Evolutionary conservation across 768 basidiomycete species (phyloP).

Genomic region (Calvatia gigantea): DNA sequence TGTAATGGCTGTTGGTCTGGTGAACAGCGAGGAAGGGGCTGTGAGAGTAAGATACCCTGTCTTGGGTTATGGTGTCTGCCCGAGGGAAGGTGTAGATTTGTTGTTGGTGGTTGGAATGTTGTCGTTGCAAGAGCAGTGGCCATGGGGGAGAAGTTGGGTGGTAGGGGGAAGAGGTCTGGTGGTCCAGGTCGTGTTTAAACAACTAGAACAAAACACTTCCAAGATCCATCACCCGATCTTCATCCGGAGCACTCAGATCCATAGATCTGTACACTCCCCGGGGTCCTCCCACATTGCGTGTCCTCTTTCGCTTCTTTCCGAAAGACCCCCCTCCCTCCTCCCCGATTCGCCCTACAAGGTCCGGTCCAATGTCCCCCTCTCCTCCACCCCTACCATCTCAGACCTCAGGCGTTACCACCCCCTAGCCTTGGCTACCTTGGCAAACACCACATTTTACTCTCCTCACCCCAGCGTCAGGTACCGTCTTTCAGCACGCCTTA

Average conservation of each 20-base stretch:
- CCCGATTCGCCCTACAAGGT: background rate
- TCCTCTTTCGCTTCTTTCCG: slow-evolving; percentile 8
- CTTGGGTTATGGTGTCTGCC: slow-evolving; percentile 5
- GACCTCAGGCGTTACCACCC: background rate
- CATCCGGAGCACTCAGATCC: slow-evolving; percentile 11
- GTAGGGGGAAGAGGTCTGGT: background rate
- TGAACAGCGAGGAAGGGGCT: slow-evolving; percentile 9
- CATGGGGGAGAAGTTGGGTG: slow-evolving; percentile 14
- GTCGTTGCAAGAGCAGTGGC: slow-evolving; percentile 10
- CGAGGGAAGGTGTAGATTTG: background rate
- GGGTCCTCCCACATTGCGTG: slow-evolving; percentile 8
- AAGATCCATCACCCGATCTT: slow-evolving; percentile 11
- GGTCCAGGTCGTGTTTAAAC: slow-evolving; percentile 10
- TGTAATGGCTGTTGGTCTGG: slow-evolving; percentile 5
- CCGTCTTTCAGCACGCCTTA: background rate
- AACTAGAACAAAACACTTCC: background rate
- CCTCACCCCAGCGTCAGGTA: background rate
- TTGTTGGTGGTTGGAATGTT: too few species aligned
- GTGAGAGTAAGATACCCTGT: slow-evolving; percentile 13
- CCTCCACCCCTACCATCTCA: background rate
- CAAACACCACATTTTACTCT: background rate
- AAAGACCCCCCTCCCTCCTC: background rate
- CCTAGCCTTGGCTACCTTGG: background rate
- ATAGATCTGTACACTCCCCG: background rate
- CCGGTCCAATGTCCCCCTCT: background rate